phyloP scores from a whole-genome alignment of 192 early-diverging fungal species.

The Blastocladiella britannica region DNA sequence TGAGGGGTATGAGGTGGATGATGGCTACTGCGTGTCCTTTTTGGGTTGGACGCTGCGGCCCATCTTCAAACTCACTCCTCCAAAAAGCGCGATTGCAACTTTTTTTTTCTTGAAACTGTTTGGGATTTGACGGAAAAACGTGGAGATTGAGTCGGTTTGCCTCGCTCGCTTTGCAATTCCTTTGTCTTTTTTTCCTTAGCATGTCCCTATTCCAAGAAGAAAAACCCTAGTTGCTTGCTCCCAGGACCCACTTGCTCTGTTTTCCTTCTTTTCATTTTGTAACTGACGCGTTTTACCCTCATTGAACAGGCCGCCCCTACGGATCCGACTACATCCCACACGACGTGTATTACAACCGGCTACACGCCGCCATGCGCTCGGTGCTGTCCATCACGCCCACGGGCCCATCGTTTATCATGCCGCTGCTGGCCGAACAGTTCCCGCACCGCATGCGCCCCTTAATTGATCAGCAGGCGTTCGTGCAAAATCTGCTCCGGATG shows the following conservation, averaged over 20 bases:
- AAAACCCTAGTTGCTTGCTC: neutral
- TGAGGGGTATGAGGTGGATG: neutral
- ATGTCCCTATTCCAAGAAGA: neutral
- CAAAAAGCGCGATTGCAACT: neutral
- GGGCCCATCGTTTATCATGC: conserved; percentile 35
- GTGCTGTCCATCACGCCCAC: conserved; percentile 51
- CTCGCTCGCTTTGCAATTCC: neutral
- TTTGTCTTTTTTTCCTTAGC: neutral
- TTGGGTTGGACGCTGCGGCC: neutral
- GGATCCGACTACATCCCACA: conserved; percentile 6
- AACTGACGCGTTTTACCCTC: neutral
- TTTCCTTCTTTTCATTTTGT: neutral
- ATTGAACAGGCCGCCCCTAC: neutral
- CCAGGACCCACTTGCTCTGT: neutral
- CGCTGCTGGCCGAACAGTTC: conserved; percentile 38
- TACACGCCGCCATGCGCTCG: conserved; percentile 33
- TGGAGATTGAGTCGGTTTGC: neutral
- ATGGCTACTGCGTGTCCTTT: neutral
- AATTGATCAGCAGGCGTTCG: conserved; percentile 33
- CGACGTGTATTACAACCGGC: conserved; percentile 25
- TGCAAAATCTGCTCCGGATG: conserved; percentile 53
- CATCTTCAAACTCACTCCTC: neutral
- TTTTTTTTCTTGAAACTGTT: too few species aligned
- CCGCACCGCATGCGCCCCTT: conserved; percentile 49
- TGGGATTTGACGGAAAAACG: neutral